These are phyloP conservation scores for Microcyclospora pomicola DNA, from an alignment of 2,329 filamentous ascomycete species.

Conservation along the genomic window DNA sequence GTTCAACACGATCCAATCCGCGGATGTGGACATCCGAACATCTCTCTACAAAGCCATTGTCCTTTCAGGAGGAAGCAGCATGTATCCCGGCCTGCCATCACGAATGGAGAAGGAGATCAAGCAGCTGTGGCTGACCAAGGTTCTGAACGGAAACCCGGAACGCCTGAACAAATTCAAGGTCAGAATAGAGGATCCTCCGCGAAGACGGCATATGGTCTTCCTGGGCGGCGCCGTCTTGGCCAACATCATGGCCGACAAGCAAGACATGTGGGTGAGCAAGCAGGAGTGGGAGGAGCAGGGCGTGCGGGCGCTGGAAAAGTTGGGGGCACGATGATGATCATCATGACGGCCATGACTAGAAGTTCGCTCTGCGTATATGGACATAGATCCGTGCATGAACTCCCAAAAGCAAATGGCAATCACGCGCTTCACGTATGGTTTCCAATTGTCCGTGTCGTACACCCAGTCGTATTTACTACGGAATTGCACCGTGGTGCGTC, in stretches of 20 bases:
- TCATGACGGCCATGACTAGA: background rate
- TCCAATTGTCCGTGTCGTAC: no score
- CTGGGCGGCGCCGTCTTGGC: conserved; percentile 89
- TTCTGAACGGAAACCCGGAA: conserved; percentile 82
- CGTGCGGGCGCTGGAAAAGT: conserved; percentile 69
- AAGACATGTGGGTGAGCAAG: conserved; percentile 98
- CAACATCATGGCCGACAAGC: conserved; percentile 98
- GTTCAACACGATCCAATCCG: conserved; percentile 96
- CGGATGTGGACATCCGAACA: conserved; percentile 86
- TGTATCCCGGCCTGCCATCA: conserved; percentile 94
- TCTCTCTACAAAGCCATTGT: conserved; percentile 97
- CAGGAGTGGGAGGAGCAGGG: conserved; percentile 95
- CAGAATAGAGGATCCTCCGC: conserved; percentile 91
- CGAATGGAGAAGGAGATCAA: conserved; percentile 96
- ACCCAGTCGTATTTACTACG: no score
- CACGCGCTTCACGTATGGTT: no score
- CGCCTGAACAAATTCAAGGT: conserved; percentile 97
- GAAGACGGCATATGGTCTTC: conserved; percentile 99
- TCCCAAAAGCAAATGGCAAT: no score
- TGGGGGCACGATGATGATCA: conserved; percentile 59
- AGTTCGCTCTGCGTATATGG: background rate
- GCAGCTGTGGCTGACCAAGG: conserved; percentile 91
- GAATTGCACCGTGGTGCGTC: no score
- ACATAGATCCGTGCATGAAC: no score
- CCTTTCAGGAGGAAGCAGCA: conserved; percentile 89